Conservation (phyloP, 108 stramenopile species). For the Cylindrotheca fusiformis region DNA sequence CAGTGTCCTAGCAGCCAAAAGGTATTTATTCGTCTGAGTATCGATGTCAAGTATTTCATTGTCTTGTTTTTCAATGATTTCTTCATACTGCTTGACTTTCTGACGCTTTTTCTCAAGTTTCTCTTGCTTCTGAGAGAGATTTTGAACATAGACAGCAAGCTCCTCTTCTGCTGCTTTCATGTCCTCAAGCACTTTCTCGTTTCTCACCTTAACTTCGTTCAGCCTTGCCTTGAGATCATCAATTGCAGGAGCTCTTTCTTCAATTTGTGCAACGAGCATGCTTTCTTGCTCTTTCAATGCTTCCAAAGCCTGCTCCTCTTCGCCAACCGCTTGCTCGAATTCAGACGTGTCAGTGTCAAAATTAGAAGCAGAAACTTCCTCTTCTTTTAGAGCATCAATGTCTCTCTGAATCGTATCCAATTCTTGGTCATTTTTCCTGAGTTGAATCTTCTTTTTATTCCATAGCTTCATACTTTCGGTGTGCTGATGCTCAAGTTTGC, state of each 20-base stretch:
- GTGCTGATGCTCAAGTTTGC: constrained; percentile 30
- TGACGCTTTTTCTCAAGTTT: constrained; percentile 47
- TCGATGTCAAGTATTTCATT: constrained; percentile 17
- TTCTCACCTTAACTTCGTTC: constrained; percentile 63
- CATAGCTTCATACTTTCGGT: constrained; percentile 33
- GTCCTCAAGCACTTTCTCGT: constrained; percentile 65
- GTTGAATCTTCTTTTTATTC: constrained; percentile 44
- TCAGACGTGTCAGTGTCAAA: constrained; percentile 74
- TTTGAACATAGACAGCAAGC: constrained; percentile 48
- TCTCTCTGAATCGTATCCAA: constrained; percentile 31
- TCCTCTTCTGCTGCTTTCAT: constrained; percentile 47
- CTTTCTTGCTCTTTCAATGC: constrained; percentile 37
- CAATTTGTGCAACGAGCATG: constrained; percentile 36
- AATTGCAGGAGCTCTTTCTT: constrained; percentile 45
- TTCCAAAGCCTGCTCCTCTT: constrained; percentile 50
- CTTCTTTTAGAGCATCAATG: constrained; percentile 41
- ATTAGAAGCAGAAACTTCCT: constrained; percentile 57
- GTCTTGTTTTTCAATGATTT: constrained; percentile 25
- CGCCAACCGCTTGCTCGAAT: constrained; percentile 57
- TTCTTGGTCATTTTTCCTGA: constrained; percentile 25
- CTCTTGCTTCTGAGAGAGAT: constrained; percentile 42
- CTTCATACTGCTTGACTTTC: constrained; percentile 57
- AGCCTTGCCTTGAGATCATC: constrained; percentile 38
- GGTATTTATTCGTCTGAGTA: constrained; percentile 9
- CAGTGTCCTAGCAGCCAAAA: constrained; percentile 15